Evolutionary conservation across 768 basidiomycete genomes (phyloP), one percentile per base, ranked within the genome.

Genomic region (Calocybe gangraenosa): DNA sequence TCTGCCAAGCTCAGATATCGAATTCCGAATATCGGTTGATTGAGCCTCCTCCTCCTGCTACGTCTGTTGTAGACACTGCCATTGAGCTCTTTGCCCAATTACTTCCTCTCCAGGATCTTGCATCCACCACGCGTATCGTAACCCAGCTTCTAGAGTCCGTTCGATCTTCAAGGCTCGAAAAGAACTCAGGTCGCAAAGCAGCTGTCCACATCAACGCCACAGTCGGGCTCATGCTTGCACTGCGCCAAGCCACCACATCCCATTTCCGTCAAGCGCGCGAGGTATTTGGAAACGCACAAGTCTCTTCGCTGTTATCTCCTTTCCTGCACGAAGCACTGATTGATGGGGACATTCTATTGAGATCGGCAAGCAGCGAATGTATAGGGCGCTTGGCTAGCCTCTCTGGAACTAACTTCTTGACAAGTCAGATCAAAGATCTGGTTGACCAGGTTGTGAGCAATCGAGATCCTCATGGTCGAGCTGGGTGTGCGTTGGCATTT

Each of bases 401-500:
- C 23, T 87, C 87, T 1, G 91, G 86, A 3, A 90, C 84, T 6
- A 77, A 74, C 33, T 95, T 93, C 70, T 71, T 97, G 40, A 87
- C 89, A 0, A 76, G 74, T 36, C 88, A 94, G 62, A 85, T 92
- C 50, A 96, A 96, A 63, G 81, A 81, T 50, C 73, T 97, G 3
- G 92, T 98, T 7, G 88, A 96, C 54, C 87, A 92, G 56, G 87
- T 98, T 18, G 92, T 98, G 45, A 91, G 75, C 64, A 96, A 98
- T 61, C 86, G 95, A 14, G 88, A 95, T 61, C 95, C 96, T 0
- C 77, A 89, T 50, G 84, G 84, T 18, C 82, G 96, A 14, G 94
- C 95, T 13, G 96, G 96, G 0, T 97, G 93, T 59, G 92, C 93
- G 0, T 66, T 93, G 30, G 87, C 94, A 0, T 92, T 98, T 56